Conservation (phyloP, 2,329 filamentous ascomycete species). For the Fusarium haematococcum region DNA sequence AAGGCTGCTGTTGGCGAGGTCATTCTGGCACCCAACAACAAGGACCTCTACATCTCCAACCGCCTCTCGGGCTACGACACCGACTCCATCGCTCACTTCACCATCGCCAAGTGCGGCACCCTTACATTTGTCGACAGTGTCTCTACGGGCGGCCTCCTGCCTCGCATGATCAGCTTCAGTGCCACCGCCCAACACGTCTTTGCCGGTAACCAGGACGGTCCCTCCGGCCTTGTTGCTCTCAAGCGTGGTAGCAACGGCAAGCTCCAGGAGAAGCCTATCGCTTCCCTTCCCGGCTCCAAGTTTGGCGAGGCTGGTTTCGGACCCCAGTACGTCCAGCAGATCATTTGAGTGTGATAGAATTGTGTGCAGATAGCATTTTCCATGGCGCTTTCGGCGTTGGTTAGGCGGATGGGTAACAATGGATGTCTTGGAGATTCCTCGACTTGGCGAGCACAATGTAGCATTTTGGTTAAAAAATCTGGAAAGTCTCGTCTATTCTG, state of each 20-base stretch:
- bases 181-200: slow-evolving; percentile 55
- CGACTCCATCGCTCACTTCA: slow-evolving; percentile 63
- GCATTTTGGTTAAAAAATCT: slow-evolving; percentile 21
- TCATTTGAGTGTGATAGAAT: slow-evolving; percentile 27
- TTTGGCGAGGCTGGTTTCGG: slow-evolving; percentile 47
- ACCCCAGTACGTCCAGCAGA: slow-evolving; percentile 51
- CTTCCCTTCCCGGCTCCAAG: slow-evolving; percentile 36
- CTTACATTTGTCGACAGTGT: slow-evolving; percentile 51
- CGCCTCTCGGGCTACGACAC: slow-evolving; percentile 58
- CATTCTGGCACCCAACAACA: slow-evolving; percentile 54
- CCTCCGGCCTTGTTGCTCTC: slow-evolving; percentile 55
- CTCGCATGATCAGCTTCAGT: slow-evolving; percentile 60
- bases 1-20: slow-evolving; percentile 60
- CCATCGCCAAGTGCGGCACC: slow-evolving; percentile 45
- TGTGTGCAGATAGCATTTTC: slow-evolving; percentile 5
- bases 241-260: slow-evolving; percentile 46
- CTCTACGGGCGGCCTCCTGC: slow-evolving; percentile 51
- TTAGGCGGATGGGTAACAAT: slow-evolving; percentile 20
- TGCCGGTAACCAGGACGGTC: slow-evolving; percentile 60
- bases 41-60: slow-evolving; percentile 64
- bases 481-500: slow-evolving; percentile 22
- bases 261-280: slow-evolving; percentile 44
- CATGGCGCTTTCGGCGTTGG: slow-evolving; percentile 34
- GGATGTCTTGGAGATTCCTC: slow-evolving; percentile 3
- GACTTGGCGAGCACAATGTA: slow-evolving; percentile 13